Percentiles rank a stretch among this genome's conserved stretches.
These are phyloP conservation scores for Fusarium sp. DNA, from an alignment of 2,329 filamentous ascomycete species.

Conservation along the genomic window DNA sequence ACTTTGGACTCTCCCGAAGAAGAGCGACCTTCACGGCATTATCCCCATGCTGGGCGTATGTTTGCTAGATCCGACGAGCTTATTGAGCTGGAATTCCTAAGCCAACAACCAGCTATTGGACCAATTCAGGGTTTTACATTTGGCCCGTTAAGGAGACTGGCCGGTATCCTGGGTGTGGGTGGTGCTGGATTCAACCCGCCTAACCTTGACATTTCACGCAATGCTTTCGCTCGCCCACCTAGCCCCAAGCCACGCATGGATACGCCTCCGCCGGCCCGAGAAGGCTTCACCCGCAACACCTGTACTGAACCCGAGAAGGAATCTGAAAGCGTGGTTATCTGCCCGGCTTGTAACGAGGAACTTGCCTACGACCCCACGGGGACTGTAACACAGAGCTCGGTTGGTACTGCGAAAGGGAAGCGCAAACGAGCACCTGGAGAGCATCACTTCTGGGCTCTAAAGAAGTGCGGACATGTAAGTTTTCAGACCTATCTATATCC, in stretches of 20 bases:
- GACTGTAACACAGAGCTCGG: slow-evolving; percentile 34
- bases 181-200: slow-evolving; percentile 35
- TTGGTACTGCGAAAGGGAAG: slow-evolving; percentile 47
- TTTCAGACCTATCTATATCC: background rate
- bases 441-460: slow-evolving; percentile 92
- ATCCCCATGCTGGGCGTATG: slow-evolving; percentile 24
- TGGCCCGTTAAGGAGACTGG: slow-evolving; percentile 42
- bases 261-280: slow-evolving; percentile 70
- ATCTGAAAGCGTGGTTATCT: slow-evolving; percentile 79
- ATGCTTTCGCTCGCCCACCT: slow-evolving; percentile 49
- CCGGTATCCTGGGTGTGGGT: slow-evolving; percentile 42
- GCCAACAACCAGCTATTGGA: slow-evolving; percentile 23
- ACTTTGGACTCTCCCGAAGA: slow-evolving; percentile 59
- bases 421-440: slow-evolving; percentile 68
- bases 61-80: slow-evolving; percentile 42
- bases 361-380: slow-evolving; percentile 75
- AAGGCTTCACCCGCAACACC: slow-evolving; percentile 85
- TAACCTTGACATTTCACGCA: slow-evolving; percentile 43
- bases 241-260: slow-evolving; percentile 65
- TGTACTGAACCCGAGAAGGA: slow-evolving; percentile 50
- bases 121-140: slow-evolving; percentile 39
- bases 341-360: slow-evolving; percentile 87
- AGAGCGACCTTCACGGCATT: slow-evolving; percentile 40
- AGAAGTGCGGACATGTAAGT: slow-evolving; percentile 88
- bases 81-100: slow-evolving; percentile 44